Evolutionary conservation across 208 protist genomes (phyloP).

Genomic region (Wallacemonas sp.): DNA sequence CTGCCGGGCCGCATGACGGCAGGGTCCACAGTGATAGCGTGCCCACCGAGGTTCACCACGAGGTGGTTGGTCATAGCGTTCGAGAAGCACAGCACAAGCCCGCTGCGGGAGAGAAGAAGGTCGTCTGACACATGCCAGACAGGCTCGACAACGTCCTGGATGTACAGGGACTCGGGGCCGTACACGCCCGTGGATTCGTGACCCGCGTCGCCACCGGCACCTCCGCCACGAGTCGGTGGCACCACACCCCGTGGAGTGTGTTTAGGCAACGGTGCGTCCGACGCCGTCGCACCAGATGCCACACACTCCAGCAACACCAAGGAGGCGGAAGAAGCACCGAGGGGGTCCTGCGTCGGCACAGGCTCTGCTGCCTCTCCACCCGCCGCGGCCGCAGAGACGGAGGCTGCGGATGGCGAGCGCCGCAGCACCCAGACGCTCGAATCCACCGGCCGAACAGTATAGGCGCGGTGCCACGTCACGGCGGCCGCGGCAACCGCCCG

Average conservation of each 20-base stretch:
- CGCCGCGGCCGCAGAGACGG: background rate
- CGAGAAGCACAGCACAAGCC: conserved; percentile 64
- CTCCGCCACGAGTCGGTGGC: too few species aligned
- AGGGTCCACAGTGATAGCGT: conserved; percentile 48
- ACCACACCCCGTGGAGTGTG: too few species aligned
- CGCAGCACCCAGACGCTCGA: background rate
- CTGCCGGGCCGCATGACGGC: conserved; percentile 1
- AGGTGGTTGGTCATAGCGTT: conserved; percentile 68
- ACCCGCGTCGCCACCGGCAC: too few species aligned
- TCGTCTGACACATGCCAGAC: conserved; percentile 12
- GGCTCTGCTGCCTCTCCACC: too few species aligned
- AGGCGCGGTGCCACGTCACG: conserved; percentile 3
- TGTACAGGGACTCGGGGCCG: background rate
- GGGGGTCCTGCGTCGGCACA: too few species aligned
- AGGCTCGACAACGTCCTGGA: background rate
- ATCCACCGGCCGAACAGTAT: background rate
- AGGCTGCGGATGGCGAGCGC: background rate
- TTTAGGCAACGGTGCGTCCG: too few species aligned
- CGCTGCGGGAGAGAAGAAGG: conserved; percentile 30
- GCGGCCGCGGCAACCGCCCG: background rate
- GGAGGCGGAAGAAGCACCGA: background rate
- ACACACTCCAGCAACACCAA: too few species aligned
- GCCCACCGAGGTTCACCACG: conserved; percentile 58
- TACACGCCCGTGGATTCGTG: too few species aligned
- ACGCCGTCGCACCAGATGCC: too few species aligned